These are phyloP conservation scores for Talaromyces sp. DNA, from an alignment of 2,329 filamentous ascomycete genomes.

Conservation along the genomic window DNA sequence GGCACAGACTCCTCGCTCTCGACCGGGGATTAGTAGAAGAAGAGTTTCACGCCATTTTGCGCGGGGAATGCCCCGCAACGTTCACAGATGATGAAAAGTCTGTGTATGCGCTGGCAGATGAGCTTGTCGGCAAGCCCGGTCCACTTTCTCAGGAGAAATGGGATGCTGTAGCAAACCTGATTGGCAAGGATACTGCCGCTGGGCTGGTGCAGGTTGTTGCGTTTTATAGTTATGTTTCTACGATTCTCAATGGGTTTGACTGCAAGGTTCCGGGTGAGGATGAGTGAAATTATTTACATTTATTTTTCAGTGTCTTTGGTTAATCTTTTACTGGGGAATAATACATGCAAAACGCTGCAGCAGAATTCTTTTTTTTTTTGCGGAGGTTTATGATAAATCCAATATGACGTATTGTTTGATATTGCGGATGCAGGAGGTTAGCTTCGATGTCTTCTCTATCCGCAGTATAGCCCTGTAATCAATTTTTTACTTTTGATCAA, in stretches of 20 bases:
- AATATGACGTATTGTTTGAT: neutral
- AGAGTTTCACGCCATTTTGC: neutral
- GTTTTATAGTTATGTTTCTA: neutral
- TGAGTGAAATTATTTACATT: neutral
- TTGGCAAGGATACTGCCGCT: neutral
- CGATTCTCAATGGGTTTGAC: neutral
- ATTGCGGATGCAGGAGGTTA: neutral
- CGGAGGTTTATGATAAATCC: neutral
- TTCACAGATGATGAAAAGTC: neutral
- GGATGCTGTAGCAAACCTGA: neutral
- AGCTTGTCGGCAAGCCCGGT: neutral
- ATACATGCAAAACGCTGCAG: neutral
- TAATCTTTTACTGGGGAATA: neutral
- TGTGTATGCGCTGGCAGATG: neutral
- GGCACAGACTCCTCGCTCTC: neutral
- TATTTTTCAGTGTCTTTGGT: neutral
- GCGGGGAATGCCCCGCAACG: neutral
- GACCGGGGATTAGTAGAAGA: neutral
- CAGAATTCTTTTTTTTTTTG: neutral
- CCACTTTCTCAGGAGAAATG: neutral
- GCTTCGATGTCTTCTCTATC: neutral
- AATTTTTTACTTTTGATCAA: neutral
- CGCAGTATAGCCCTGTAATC: neutral
- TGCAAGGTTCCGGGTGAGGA: neutral
- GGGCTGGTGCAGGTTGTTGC: neutral